Evolutionary conservation across 2,329 filamentous ascomycete genomes (phyloP).

Genomic region (Apiospora arundinis): DNA sequence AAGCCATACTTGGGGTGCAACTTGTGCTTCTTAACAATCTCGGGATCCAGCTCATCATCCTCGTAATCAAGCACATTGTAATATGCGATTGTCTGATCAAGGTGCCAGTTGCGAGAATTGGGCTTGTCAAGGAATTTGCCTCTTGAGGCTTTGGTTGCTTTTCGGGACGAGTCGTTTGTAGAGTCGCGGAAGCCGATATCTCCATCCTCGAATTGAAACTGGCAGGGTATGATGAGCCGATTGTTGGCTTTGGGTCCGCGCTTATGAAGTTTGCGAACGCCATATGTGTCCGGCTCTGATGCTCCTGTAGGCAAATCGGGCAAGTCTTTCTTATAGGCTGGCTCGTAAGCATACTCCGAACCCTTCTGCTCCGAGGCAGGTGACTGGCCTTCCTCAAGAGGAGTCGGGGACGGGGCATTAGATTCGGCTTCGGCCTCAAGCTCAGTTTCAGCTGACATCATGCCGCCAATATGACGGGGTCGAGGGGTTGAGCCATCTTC

Average conservation of each 20-base stretch:
- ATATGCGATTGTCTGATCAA: slow-evolving; percentile 59
- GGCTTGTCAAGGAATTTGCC: slow-evolving; percentile 61
- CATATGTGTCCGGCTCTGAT: slow-evolving; percentile 57
- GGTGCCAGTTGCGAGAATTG: slow-evolving; percentile 59
- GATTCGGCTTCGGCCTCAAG: slow-evolving; percentile 42
- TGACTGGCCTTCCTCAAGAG: slow-evolving; percentile 31
- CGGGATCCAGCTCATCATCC: slow-evolving; percentile 58
- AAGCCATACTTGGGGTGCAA: slow-evolving; percentile 62
- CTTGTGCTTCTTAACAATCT: slow-evolving; percentile 54
- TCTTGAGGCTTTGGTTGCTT: slow-evolving; percentile 58
- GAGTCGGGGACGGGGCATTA: slow-evolving; percentile 38
- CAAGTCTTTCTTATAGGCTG: slow-evolving; percentile 31
- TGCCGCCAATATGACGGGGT: slow-evolving; percentile 48
- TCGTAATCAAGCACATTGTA: slow-evolving; percentile 58
- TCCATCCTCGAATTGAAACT: slow-evolving; percentile 55
- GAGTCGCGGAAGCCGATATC: slow-evolving; percentile 68
- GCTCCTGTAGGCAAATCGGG: slow-evolving; percentile 47
- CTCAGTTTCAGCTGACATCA: slow-evolving; percentile 44
- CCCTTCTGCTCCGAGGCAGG: slow-evolving; percentile 31
- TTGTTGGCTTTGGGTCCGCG: slow-evolving; percentile 53
- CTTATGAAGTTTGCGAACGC: slow-evolving; percentile 55
- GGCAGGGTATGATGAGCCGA: slow-evolving; percentile 58
- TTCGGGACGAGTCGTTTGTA: slow-evolving; percentile 60
- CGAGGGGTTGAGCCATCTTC: slow-evolving; percentile 40
- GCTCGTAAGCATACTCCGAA: slow-evolving; percentile 25